phyloP scores from a whole-genome alignment of 352 stramenopile genomes.

The Phytophthora hibernalis region DNA sequence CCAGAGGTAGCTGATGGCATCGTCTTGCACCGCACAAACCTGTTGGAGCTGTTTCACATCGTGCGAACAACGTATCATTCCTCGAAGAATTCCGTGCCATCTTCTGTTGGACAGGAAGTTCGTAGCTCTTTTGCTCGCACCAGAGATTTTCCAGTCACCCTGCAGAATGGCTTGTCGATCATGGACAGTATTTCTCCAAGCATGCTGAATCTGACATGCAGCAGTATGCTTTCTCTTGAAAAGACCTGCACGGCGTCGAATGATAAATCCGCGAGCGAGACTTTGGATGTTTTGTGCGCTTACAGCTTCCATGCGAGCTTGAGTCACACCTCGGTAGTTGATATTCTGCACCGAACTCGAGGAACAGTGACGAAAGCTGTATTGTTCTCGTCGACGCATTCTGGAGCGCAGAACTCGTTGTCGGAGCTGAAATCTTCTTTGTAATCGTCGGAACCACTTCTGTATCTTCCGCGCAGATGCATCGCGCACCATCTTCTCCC shows the following conservation, averaged over 20 bases:
- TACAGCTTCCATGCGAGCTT: slow-evolving; percentile 11
- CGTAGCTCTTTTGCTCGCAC: neutral
- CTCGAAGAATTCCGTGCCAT: slow-evolving; percentile 15
- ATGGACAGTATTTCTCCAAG: slow-evolving; percentile 26
- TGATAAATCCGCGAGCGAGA: slow-evolving; percentile 33
- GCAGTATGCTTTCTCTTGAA: slow-evolving; percentile 20
- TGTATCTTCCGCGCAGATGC: slow-evolving; percentile 60
- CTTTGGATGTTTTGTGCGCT: slow-evolving; percentile 35
- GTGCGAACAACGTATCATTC: slow-evolving; percentile 22
- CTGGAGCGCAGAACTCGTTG: slow-evolving; percentile 17
- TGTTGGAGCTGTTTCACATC: slow-evolving; percentile 59
- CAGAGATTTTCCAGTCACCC: slow-evolving; percentile 4
- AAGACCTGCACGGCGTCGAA: slow-evolving; percentile 7
- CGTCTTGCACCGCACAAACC: slow-evolving; percentile 54
- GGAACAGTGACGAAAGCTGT: slow-evolving; percentile 38
- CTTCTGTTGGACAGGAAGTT: neutral
- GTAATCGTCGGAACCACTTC: slow-evolving; percentile 32
- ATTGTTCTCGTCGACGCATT: slow-evolving; percentile 24
- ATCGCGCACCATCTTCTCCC: slow-evolving; percentile 65
- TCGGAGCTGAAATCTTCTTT: slow-evolving; percentile 9
- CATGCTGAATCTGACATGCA: slow-evolving; percentile 30
- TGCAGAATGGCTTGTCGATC: slow-evolving; percentile 14
- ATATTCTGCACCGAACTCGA: slow-evolving; percentile 9
- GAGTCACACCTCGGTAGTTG: slow-evolving; percentile 1
- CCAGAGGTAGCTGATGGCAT: slow-evolving; percentile 36